Percentiles rank a stretch among this genome's conserved stretches.
Conservation (phyloP, 2,329 filamentous ascomycete species). For the Colletotrichum sp. region DNA sequence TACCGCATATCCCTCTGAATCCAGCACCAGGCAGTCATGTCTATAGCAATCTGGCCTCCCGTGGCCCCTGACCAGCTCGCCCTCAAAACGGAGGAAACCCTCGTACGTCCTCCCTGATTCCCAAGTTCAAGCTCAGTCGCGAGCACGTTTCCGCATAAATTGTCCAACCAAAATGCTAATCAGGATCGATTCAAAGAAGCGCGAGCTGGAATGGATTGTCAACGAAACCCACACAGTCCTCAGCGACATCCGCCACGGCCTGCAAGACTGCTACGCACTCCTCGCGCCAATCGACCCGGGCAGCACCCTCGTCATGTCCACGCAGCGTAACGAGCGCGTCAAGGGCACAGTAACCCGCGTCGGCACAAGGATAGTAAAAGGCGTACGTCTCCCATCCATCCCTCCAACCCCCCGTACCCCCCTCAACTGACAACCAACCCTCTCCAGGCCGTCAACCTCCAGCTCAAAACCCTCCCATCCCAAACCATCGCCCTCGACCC, state of each 20-base stretch:
- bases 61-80: constrained; percentile 56
- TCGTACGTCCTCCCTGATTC: constrained; percentile 44
- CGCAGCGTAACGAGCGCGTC: constrained; percentile 83
- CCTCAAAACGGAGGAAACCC: constrained; percentile 52
- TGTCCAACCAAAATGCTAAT: constrained; percentile 30
- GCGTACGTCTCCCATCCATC: constrained; percentile 61
- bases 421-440: background rate
- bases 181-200: constrained; percentile 39
- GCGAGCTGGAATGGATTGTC: constrained; percentile 62
- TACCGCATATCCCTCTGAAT: background rate
- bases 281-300: constrained; percentile 85
- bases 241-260: constrained; percentile 62
- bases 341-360: constrained; percentile 93
- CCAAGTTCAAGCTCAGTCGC: background rate
- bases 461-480: constrained; percentile 70
- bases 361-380: constrained; percentile 90
- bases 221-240: constrained; percentile 54
- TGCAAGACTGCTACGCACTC: constrained; percentile 88
- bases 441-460: constrained; percentile 74
- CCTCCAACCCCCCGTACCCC: background rate
- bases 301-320: constrained; percentile 88
- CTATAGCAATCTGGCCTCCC: constrained; percentile 64
- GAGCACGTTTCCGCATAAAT: background rate
- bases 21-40: constrained; percentile 44
- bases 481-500: constrained; percentile 55